Conservation (phyloP, 2,329 filamentous ascomycete species). For the Calonectria pseudoreteaudii region DNA sequence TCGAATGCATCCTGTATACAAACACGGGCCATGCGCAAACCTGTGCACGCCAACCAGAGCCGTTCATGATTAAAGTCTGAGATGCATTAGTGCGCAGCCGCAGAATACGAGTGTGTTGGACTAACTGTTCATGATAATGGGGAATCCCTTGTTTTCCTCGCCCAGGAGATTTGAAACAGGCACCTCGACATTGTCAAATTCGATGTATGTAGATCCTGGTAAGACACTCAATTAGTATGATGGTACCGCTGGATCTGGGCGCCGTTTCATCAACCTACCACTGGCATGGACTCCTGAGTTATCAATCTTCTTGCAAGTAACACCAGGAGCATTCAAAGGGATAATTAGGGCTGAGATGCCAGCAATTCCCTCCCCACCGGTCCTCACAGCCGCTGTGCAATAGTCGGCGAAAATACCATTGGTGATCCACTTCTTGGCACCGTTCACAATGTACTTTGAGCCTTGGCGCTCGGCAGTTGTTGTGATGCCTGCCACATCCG, state of each 20-base stretch:
- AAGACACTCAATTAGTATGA: not conserved
- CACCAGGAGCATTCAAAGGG: constrained; percentile 12
- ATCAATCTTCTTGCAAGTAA: constrained; percentile 23
- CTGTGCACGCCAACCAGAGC: constrained; percentile 67
- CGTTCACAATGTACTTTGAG: constrained; percentile 28
- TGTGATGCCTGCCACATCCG: constrained; percentile 29
- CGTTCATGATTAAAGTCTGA: constrained; percentile 68
- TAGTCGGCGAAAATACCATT: constrained; percentile 29
- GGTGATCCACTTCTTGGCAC: constrained; percentile 33
- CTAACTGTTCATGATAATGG: constrained; percentile 30
- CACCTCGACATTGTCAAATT: constrained; percentile 31
- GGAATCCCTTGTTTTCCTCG: constrained; percentile 29
- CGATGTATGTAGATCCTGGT: constrained; percentile 27
- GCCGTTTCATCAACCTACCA: constrained; percentile 1
- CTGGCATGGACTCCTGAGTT: constrained; percentile 28
- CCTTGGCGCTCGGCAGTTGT: constrained; percentile 21
- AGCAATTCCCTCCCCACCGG: constrained; percentile 15
- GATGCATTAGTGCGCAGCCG: not conserved
- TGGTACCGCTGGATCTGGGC: not conserved
- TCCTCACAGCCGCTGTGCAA: constrained; percentile 32
- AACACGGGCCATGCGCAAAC: constrained; percentile 67
- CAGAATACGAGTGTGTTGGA: not conserved
- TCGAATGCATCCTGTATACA: constrained; percentile 64
- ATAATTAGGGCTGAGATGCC: constrained; percentile 29
- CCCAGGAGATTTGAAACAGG: constrained; percentile 25